Evolutionary conservation across 192 early-diverging fungal genomes (phyloP), one percentile per base, ranked within the genome.

Genomic region (Coemansia reversa): DNA sequence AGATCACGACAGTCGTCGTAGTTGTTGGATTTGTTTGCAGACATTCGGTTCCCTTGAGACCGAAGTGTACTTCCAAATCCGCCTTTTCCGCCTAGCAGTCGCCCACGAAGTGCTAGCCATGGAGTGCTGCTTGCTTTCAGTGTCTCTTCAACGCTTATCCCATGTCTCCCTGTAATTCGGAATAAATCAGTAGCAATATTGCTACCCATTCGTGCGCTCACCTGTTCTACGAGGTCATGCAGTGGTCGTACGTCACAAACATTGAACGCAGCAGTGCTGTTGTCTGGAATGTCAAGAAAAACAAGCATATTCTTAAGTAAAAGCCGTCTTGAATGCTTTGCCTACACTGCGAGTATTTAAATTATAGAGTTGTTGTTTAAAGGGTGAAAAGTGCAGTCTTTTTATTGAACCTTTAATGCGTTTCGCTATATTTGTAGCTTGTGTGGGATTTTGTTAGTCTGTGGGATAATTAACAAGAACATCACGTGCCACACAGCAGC

Each of bases 1-100:
- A 98, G 79, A 79, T 99, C 96, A 39, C 97, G 86, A 78, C 95
- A 98, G 16, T 89, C 88, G 61, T 99, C 97, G 55, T 87, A 92
- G 74, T 95, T 95, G 22, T 90, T 94, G 1, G 92, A 91, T 66
- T 94, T 96, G 60, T 93, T 87, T 19, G 90, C 84, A 29, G 88
- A 83, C 92, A 93, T 95, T 33, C 88, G 86, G 49, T 87, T 94
- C 62, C 95, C 95, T 70, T 96, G 93, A 0, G 94, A 92, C 66
- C 95, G 87, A 65, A 99, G 78, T 84, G 92, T 93, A 63, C 88
- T 90, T 16, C 97, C 97, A 73, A 99, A 99, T 19, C 97, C 97
- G 42, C 97, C 97, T 60, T 96, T 96, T n/a, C 94, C 94, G 25
- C 94, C 94, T 4, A 73, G 61, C 18, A 94, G 9, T 1, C 78